Conservation (phyloP, 2,329 filamentous ascomycete genomes). For the Canariomyces notabilis region DNA sequence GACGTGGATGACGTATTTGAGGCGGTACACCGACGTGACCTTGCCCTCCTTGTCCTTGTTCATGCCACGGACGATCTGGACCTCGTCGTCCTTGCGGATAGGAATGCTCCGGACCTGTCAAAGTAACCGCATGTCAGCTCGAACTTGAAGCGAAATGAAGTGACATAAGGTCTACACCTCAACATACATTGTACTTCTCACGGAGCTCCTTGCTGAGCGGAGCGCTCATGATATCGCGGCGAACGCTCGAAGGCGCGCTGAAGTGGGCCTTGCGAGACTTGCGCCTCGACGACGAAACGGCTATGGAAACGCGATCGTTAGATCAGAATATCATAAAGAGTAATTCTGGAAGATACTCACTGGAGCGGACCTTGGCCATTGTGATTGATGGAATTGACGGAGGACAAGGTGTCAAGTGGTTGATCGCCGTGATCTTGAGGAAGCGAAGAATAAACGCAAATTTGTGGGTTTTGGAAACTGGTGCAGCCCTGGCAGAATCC, state of each 20-base stretch:
- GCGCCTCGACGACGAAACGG: conserved; percentile 79
- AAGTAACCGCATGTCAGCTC: not conserved
- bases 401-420: conserved; percentile 21
- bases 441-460: conserved; percentile 14
- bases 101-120: conserved; percentile 85
- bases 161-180: not conserved
- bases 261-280: conserved; percentile 99
- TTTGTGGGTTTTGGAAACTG: conserved; percentile 23
- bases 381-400: conserved; percentile 36
- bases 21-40: conserved; percentile 94
- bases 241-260: conserved; percentile 86
- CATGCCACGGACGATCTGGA: conserved; percentile 83
- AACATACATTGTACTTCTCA: conserved; percentile 94
- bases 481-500: conserved; percentile 13
- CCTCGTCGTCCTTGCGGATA: conserved; percentile 96
- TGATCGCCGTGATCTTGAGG: conserved; percentile 27
- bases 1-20: conserved; percentile 96
- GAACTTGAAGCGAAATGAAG: not conserved
- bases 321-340: not conserved
- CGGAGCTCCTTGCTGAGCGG: conserved; percentile 94
- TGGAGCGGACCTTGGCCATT: conserved; percentile 67
- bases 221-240: conserved; percentile 95
- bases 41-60: conserved; percentile 99
- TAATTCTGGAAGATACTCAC: conserved; percentile 16
- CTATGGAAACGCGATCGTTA: conserved; percentile 37